Base-by-base conservation (phyloP, 495 filamentous ascomycete species). In the Aspergillus biplanus region DNA sequence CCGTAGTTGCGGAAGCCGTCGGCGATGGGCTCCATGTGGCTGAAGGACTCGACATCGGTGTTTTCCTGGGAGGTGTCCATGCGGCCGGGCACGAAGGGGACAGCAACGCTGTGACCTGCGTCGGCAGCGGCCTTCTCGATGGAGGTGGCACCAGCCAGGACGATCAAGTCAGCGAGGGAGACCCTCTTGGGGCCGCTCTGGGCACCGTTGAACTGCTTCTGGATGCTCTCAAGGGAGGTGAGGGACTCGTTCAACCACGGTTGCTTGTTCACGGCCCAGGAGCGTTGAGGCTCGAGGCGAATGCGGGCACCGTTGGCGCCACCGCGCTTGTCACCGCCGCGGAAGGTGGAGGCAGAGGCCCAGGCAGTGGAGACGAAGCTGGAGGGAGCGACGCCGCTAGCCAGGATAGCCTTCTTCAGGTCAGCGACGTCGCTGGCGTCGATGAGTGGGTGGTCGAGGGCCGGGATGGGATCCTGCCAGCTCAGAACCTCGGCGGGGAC, bases 1-100 rank as follows among this genome's bases (percentile, higher is more conserved):
- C 88, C 87, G 66, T 89, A 91, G 83, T 86, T 90, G 74, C 89
- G 89, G 89, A 91, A 91, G 21, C 86, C 88, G 66, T 91, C 89
- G 56, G 78, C 79, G 32, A 73, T 50, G 0, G 89, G 87, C 76
- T 89, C 82, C 58, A 91, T 82, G 70, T 86, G 76, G 35, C 63
- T 62, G 76, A 90, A 86, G 6, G 87, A 87, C 56, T 85, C 69
- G 55, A 79, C 78, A 59, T 91, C 87, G 13, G 88, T 90, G 64
- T 90, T 76, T 65, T 89, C 87, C 66, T 86, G 78, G 0, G 83
- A 78, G 39, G 89, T 88, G 54, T 83, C 80, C 37, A 64, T 78
- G 63, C 80, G 79, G 52, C 80, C 80, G 7, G 78, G 76, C 0
- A 74, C 80, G 73, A 82, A 82, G 56, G 77, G 72, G 5, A 81